Conservation (phyloP, 2,329 filamentous ascomycete genomes). For the Biscogniauxia mediterranea region DNA sequence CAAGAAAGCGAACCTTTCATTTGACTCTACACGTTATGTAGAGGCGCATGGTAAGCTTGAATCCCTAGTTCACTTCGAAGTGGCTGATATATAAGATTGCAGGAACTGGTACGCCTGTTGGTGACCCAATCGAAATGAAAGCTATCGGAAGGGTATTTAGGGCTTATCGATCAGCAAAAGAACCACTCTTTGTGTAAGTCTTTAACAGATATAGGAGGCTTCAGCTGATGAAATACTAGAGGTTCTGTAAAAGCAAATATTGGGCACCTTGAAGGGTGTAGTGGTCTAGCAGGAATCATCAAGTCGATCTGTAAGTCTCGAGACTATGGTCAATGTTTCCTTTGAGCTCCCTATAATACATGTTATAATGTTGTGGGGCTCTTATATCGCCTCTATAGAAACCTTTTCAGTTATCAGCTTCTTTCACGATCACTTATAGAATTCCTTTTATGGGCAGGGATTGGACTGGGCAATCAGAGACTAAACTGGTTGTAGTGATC, state of each 20-base stretch:
- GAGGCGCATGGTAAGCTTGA: conserved; percentile 31
- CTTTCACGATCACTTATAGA: neutral
- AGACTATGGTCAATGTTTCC: neutral
- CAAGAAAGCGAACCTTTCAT: conserved; percentile 20
- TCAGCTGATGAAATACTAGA: conserved; percentile 7
- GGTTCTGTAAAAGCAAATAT: conserved; percentile 29
- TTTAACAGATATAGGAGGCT: neutral
- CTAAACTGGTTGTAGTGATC: conserved; percentile 20
- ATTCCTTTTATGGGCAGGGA: neutral
- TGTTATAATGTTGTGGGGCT: neutral
- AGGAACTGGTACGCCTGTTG: conserved; percentile 42
- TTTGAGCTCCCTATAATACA: too few relatives aligned
- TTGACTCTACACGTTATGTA: conserved; percentile 27
- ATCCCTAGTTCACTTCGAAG: neutral
- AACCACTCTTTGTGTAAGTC: conserved; percentile 30
- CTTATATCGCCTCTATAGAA: neutral
- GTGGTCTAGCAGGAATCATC: conserved; percentile 30
- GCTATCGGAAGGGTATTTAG: conserved; percentile 35
- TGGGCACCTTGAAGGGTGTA: conserved; percentile 28
- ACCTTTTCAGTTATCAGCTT: neutral
- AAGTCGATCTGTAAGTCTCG: conserved; percentile 28
- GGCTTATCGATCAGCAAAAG: conserved; percentile 13
- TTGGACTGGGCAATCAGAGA: neutral
- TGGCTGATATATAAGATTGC: conserved; percentile 1
- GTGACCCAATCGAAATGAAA: conserved; percentile 42